These are phyloP conservation scores for Coniella vitis DNA, from an alignment of 2,329 filamentous ascomycete genomes.

Conservation along the genomic window DNA sequence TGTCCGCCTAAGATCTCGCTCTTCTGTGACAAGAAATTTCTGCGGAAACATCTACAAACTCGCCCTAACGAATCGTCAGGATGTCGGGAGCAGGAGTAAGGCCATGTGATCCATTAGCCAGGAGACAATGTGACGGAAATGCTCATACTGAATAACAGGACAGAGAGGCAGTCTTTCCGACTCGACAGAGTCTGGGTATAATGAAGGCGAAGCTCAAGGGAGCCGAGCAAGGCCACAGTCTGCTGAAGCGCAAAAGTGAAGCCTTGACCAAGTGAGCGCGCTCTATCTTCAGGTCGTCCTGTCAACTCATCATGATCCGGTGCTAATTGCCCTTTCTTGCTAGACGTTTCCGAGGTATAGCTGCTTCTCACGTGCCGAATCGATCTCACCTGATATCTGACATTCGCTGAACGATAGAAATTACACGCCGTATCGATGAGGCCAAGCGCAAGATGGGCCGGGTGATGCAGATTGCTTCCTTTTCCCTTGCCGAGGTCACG, in stretches of 20 bases:
- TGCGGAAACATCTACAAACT: not conserved
- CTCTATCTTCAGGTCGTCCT: slow-evolving; percentile 3
- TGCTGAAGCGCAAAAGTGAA: slow-evolving; percentile 97
- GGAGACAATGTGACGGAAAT: slow-evolving; percentile 1
- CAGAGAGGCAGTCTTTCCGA: slow-evolving; percentile 94
- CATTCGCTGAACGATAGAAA: slow-evolving; percentile 54
- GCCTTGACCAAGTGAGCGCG: slow-evolving; percentile 83
- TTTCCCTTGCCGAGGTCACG: slow-evolving; percentile 93
- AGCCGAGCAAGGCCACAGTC: slow-evolving; percentile 81
- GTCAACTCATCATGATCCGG: not conserved
- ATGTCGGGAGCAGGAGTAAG: slow-evolving; percentile 36
- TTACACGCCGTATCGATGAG: slow-evolving; percentile 94
- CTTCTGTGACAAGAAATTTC: not conserved
- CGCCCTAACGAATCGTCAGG: slow-evolving; percentile 13
- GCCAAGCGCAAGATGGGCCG: slow-evolving; percentile 99
- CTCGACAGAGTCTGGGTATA: slow-evolving; percentile 87
- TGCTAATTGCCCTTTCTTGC: not conserved
- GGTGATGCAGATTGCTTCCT: slow-evolving; percentile 98
- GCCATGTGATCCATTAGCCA: slow-evolving; percentile 15
- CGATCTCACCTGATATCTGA: not conserved
- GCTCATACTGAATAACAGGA: slow-evolving; percentile 47
- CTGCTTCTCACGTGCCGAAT: too few relatives aligned
- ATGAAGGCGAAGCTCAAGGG: slow-evolving; percentile 99
- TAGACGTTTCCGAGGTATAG: slow-evolving; percentile 86
- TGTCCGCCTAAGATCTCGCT: not conserved